Percentiles rank a stretch among this genome's conserved stretches.
These are phyloP conservation scores for Thuja plicata DNA, from an alignment of 83 land plant species.

Conservation along the genomic window DNA sequence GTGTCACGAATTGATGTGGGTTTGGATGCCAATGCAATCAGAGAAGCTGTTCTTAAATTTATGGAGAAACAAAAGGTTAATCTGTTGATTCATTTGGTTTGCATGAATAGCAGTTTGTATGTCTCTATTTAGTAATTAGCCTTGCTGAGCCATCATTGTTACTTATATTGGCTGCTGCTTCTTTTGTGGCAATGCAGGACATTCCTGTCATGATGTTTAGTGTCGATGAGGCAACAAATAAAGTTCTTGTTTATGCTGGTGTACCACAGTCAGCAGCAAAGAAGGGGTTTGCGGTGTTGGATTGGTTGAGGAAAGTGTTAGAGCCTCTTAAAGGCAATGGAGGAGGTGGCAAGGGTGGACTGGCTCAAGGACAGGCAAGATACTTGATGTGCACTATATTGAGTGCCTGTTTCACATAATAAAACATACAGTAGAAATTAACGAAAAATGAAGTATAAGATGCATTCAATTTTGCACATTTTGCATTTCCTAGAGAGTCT, in stretches of 20 bases:
- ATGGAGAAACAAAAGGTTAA: constrained; percentile 68
- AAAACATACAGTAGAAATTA: too few relatives aligned
- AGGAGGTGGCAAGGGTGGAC: constrained; percentile 87
- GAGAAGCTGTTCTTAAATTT: constrained; percentile 80
- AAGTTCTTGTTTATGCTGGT: constrained; percentile 90
- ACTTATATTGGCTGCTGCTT: background rate
- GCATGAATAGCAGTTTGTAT: background rate
- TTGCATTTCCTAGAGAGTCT: background rate
- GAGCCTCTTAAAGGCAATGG: constrained; percentile 81
- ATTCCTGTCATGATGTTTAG: constrained; percentile 89
- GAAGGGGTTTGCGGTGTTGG: constrained; percentile 46
- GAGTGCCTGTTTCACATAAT: background rate
- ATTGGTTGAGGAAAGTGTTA: constrained; percentile 71
- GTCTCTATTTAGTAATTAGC: background rate
- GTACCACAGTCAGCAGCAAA: constrained; percentile 59
- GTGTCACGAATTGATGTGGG: constrained; percentile 80
- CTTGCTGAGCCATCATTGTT: background rate
- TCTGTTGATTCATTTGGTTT: background rate
- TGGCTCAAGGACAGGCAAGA: constrained; percentile 90
- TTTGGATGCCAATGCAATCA: constrained; percentile 75
- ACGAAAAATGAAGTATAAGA: background rate
- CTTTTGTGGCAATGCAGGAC: constrained; percentile 45
- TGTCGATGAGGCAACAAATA: constrained; percentile 70
- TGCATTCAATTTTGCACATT: background rate
- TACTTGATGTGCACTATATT: background rate